These are phyloP conservation scores for Amaranthus palmeri DNA, from an alignment of 148 eudicot species.

Conservation along the genomic window DNA sequence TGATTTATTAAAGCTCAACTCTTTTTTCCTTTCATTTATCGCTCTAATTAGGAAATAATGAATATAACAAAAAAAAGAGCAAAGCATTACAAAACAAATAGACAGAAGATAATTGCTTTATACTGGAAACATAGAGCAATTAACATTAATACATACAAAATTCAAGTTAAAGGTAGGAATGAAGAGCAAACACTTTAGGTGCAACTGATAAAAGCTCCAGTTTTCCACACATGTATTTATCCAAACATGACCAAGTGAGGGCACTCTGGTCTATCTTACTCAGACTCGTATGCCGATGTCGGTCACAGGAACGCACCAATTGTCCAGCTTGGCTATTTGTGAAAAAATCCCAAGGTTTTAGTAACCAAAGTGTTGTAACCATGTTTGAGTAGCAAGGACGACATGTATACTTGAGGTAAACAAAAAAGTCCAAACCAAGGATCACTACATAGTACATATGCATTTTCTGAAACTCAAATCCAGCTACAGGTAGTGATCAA, in stretches of 20 bases:
- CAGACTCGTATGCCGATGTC: no score
- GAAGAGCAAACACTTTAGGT: background rate
- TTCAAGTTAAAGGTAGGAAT: background rate
- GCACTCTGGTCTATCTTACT: background rate
- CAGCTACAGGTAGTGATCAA: background rate
- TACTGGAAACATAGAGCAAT: no score
- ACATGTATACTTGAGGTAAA: no score
- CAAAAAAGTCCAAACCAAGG: no score
- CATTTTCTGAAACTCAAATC: background rate
- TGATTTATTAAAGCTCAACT: background rate
- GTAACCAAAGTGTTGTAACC: no score
- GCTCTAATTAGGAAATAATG: background rate
- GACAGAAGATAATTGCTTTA: no score
- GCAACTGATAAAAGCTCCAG: background rate
- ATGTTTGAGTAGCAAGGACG: no score
- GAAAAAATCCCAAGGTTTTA: no score
- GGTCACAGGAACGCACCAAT: no score
- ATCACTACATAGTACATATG: no score
- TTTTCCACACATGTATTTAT: background rate
- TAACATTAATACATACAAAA: background rate
- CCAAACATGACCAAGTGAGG: background rate
- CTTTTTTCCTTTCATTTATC: background rate
- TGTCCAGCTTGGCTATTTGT: no score
- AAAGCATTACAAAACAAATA: no score
- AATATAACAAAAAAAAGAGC: background rate